phyloP scores from a whole-genome alignment of 208 protist species.

The Acanthamoeba healyi region DNA sequence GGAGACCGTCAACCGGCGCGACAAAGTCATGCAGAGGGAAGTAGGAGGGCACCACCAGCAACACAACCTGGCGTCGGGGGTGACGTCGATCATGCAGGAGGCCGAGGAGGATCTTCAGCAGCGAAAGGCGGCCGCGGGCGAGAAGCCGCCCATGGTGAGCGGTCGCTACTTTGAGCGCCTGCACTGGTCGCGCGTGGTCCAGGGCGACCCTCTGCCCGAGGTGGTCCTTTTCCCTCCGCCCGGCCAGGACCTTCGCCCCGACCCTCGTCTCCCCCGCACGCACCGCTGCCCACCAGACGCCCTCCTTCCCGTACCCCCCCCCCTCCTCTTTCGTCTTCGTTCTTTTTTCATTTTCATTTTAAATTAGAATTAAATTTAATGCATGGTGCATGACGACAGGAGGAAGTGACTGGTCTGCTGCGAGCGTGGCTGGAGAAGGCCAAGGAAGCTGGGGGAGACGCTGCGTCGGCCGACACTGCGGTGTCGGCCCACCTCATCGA shows the following conservation, averaged over 20 bases:
- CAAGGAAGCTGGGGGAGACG: neutral
- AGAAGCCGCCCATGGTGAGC: neutral
- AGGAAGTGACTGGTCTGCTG: neutral
- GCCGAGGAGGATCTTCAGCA: neutral
- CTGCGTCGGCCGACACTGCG: neutral
- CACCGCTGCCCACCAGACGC: neutral
- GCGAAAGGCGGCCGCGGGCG: neutral
- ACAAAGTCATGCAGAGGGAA: neutral
- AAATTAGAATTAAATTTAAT: neutral
- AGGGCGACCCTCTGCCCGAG: slow-evolving; percentile 43
- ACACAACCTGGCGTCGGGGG: neutral
- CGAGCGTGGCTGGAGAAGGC: neutral
- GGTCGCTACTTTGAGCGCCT: slow-evolving; percentile 42
- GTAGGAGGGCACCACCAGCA: neutral
- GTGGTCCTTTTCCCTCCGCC: slow-evolving; percentile 48
- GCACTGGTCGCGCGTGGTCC: slow-evolving; percentile 27
- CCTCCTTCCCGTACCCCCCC: slow-evolving; percentile 12
- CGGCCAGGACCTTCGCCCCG: neutral
- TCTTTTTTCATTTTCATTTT: neutral
- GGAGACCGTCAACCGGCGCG: too few species aligned
- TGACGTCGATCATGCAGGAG: slow-evolving; percentile 17
- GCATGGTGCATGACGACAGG: too few species aligned
- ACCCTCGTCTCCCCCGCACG: slow-evolving; percentile 11
- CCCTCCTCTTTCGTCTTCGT: neutral
- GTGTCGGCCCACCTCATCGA: slow-evolving; percentile 12